phyloP scores from a whole-genome alignment of 2,329 filamentous ascomycete species.

The Botrytis paeoniae region DNA sequence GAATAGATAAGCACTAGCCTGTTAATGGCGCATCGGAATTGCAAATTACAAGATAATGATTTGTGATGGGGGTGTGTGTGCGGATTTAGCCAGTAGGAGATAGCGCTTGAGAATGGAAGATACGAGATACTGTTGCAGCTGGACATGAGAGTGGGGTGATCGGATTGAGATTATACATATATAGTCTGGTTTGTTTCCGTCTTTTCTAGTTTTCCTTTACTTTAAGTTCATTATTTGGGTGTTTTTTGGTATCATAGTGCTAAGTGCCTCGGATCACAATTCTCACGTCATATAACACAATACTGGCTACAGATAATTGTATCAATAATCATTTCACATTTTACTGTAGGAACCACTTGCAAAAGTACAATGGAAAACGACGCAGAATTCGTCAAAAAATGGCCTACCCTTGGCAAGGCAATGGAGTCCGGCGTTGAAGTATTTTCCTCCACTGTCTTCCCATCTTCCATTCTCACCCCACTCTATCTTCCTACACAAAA shows the following conservation, averaged over 20 bases:
- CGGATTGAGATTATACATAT: not conserved
- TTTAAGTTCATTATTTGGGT: not conserved
- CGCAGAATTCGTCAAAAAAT: not conserved
- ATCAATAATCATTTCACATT: not conserved
- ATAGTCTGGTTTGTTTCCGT: not conserved
- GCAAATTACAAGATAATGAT: not conserved
- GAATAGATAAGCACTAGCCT: not conserved
- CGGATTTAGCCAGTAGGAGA: not conserved
- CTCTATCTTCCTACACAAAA: rapidly evolving
- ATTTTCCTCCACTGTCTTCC: not conserved
- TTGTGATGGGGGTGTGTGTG: not conserved
- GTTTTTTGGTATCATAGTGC: not conserved
- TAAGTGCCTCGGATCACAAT: not conserved
- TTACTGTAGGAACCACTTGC: rapidly evolving
- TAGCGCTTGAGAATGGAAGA: not conserved
- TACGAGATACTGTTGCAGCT: not conserved
- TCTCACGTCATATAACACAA: not conserved
- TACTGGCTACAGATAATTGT: too few relatives aligned
- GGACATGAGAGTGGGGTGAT: not conserved
- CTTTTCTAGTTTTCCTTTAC: not conserved
- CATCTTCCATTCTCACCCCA: not conserved
- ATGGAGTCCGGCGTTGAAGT: not conserved
- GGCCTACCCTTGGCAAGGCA: not conserved
- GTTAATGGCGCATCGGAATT: not conserved
- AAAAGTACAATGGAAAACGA: not conserved